Percentiles rank a stretch among this genome's conserved stretches.
These are phyloP conservation scores for Pecoramyces ruminantium DNA, from an alignment of 192 early-diverging fungal species.

Conservation along the genomic window DNA sequence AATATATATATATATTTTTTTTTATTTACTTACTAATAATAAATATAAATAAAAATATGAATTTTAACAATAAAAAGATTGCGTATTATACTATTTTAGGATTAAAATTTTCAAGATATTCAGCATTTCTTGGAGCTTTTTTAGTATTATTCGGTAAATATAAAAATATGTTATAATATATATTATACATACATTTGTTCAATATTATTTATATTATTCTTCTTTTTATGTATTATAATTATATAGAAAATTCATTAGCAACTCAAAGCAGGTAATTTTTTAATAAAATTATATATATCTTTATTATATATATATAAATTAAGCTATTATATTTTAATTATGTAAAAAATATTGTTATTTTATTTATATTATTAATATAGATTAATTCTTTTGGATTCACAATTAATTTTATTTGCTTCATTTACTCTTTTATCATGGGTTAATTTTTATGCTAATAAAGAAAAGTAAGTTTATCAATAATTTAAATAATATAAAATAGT, in stretches of 20 bases:
- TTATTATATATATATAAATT: conserved; percentile 52
- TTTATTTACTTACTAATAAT: too few species aligned
- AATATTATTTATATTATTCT: too few species aligned
- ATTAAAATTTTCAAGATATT: conserved; percentile 15
- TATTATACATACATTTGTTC: too few species aligned
- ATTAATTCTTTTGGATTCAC: conserved; percentile 83
- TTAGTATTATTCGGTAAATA: conserved; percentile 19
- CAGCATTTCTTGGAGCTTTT: conserved; percentile 18
- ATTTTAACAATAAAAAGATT: conserved; percentile 4
- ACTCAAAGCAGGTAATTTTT: neutral
- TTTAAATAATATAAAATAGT: too few species aligned
- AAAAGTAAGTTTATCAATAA: conserved; percentile 7
- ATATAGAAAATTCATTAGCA: neutral
- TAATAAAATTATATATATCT: neutral
- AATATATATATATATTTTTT: too few species aligned
- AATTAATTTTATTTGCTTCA: conserved; percentile 82
- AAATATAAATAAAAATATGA: too few species aligned
- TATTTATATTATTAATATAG: conserved; percentile 71
- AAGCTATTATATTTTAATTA: too few species aligned
- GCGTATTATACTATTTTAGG: conserved; percentile 29
- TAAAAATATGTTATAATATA: too few species aligned
- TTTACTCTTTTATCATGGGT: conserved; percentile 66
- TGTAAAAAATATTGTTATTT: too few species aligned
- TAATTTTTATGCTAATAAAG: conserved; percentile 2
- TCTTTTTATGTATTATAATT: too few species aligned